Conservation (phyloP, 176 grass and related monocot genomes). For the Carex parvula region DNA sequence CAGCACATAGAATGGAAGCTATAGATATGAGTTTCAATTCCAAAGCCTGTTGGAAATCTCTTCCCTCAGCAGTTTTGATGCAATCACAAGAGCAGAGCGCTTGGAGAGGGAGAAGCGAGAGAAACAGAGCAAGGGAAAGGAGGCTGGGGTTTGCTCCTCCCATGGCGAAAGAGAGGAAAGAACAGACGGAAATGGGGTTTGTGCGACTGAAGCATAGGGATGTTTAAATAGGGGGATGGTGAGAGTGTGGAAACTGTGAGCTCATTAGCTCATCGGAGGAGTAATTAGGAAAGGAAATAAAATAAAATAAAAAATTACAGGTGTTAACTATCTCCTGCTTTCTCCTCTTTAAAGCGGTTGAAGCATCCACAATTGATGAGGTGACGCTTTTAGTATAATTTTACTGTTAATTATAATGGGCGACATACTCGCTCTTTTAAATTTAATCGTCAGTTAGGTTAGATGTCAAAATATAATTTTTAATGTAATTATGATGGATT, state of each 20-base stretch:
- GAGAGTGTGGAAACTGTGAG: constrained; percentile 27
- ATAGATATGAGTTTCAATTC: constrained; percentile 69
- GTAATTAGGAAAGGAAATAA: not conserved
- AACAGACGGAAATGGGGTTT: not conserved
- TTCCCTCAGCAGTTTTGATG: constrained; percentile 33
- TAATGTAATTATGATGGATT: not conserved
- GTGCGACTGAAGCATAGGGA: not conserved
- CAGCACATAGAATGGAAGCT: constrained; percentile 74
- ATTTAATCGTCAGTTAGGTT: not conserved
- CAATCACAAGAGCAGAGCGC: constrained; percentile 47
- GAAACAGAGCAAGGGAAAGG: constrained; percentile 39
- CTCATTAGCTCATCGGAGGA: not conserved
- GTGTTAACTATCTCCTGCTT: constrained; percentile 19
- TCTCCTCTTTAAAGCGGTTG: constrained; percentile 4
- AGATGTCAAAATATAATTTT: not conserved
- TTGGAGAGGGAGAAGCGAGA: constrained; percentile 47
- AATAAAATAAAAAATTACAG: not conserved
- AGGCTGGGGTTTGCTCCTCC: constrained; percentile 32
- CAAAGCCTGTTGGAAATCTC: constrained; percentile 28
- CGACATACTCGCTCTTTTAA: not conserved
- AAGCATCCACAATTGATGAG: not conserved
- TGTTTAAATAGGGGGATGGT: not conserved
- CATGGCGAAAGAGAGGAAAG: constrained; percentile 33
- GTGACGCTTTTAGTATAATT: not conserved
- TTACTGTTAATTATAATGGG: not conserved